These are phyloP conservation scores for Penicillium sp. DNA, from an alignment of 2,329 filamentous ascomycete species.

Conservation along the genomic window DNA sequence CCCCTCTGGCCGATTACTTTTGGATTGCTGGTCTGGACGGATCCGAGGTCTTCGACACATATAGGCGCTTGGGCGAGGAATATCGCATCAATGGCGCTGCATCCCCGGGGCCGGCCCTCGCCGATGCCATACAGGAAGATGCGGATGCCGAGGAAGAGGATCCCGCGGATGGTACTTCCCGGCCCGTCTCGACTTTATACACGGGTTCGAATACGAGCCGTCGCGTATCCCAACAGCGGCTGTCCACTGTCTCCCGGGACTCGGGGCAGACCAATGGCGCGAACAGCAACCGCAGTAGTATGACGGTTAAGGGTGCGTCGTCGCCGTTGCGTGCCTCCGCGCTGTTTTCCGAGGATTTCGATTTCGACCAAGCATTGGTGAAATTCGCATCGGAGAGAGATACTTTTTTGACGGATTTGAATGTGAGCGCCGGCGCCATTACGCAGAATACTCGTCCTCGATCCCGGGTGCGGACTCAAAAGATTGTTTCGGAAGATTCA, in stretches of 20 bases:
- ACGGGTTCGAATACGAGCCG: constrained; percentile 20
- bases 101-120: constrained; percentile 41
- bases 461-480: constrained; percentile 76
- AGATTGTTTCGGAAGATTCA: constrained; percentile 74
- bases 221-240: constrained; percentile 44
- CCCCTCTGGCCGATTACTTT: constrained; percentile 66
- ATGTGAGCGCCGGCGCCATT: constrained; percentile 80
- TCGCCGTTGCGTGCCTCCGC: constrained; percentile 36
- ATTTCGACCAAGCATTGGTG: constrained; percentile 88
- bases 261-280: constrained; percentile 46
- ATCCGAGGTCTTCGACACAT: constrained; percentile 47
- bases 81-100: constrained; percentile 39
- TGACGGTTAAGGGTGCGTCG: constrained; percentile 55
- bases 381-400: constrained; percentile 97
- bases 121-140: constrained; percentile 63
- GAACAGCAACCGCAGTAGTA: constrained; percentile 65
- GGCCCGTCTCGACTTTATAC: constrained; percentile 37
- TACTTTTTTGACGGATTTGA: constrained; percentile 87
- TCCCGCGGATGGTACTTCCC: constrained; percentile 36
- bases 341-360: constrained; percentile 65
- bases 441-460: constrained; percentile 66
- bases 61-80: constrained; percentile 43
- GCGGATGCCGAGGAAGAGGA: constrained; percentile 55
- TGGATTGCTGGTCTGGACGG: constrained; percentile 59
- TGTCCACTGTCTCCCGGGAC: constrained; percentile 53